Evolutionary conservation across 2,329 filamentous ascomycete species (phyloP).

Genomic region (Cladosporium austrohemisphaericum): DNA sequence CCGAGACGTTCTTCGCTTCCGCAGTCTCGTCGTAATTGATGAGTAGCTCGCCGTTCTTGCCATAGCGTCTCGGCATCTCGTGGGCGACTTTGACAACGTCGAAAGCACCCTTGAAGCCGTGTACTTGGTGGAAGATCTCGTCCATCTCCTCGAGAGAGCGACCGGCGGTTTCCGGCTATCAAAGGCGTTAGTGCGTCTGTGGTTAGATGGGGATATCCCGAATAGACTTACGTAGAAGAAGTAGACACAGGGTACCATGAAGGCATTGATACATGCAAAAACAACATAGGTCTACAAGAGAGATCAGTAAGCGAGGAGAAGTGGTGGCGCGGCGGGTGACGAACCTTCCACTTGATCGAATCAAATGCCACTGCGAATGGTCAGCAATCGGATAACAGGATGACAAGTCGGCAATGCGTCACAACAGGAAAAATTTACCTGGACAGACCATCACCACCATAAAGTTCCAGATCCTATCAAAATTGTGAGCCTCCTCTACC

Average conservation of each 20-base stretch:
- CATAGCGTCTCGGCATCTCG: constrained; percentile 54
- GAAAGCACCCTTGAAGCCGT: constrained; percentile 52
- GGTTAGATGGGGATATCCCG: too few species aligned
- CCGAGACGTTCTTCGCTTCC: constrained; percentile 21
- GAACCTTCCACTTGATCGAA: constrained; percentile 8
- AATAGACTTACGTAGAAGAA: constrained; percentile 38
- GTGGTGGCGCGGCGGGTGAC: too few species aligned
- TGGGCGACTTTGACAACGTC: constrained; percentile 50
- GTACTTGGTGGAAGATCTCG: constrained; percentile 41
- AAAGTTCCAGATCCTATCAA: constrained; percentile 52
- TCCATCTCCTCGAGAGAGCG: constrained; percentile 66
- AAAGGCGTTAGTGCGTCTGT: too few species aligned
- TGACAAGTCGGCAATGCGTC: too few species aligned
- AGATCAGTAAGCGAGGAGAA: too few species aligned
- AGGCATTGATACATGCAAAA: constrained; percentile 62
- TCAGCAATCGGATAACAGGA: too few species aligned
- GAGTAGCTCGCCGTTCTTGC: constrained; percentile 55
- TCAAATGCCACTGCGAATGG: constrained; percentile 55
- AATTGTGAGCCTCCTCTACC: neutral
- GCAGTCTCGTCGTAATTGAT: constrained; percentile 48
- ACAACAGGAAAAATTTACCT: constrained; percentile 1
- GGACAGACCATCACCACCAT: constrained; percentile 17
- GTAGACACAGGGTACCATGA: constrained; percentile 49
- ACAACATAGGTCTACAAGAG: constrained; percentile 34
- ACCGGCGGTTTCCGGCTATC: constrained; percentile 57